Evolutionary conservation across 2,329 filamentous ascomycete genomes (phyloP), one percentile per base, ranked within the genome.

Genomic region (Ceratocystis cubensis): DNA sequence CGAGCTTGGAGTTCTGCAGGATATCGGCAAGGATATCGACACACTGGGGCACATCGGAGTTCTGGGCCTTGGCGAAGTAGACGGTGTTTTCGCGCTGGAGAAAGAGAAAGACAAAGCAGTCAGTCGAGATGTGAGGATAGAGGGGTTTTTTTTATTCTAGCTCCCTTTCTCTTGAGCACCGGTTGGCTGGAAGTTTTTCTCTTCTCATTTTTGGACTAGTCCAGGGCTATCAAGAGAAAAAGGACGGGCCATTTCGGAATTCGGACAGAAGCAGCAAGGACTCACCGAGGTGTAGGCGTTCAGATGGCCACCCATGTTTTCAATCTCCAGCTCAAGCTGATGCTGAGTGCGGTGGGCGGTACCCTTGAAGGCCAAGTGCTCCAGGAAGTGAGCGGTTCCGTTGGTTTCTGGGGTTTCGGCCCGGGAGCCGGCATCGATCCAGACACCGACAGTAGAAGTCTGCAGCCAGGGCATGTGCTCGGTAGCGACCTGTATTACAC

Each of bases 341-440:
- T 95, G 89, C 80, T 99, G 94, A 71, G 89, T 91, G 79, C 94
- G 86, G 82, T 89, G 96, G 78, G 88, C 84, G 72, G 94, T 99
- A 73, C 94, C 94, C 90, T 99, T 99, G 87, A 99, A 99, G 74
- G 95, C 95, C 78, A 99, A 85, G 82, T 99, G 94, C 84, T 99
- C 94, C 74, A 99, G 86, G 84, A 99, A 99, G 82, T 99, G 94
- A 75, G 94, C 94, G 74, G 94, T 99, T 80, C 94, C 94, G 82
- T 97, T 99, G 76, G 90, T 97, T 85, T 91, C 91, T 80, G 94
- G 87, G 73, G 94, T 99, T 84, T 99, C 94, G 78, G 94, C 91
- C 79, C 94, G 86, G 79, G 91, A 96, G 77, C 94, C 94, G 77
- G 95, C 93, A 80, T 99, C 95, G 78, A 99, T 99, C 92, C 94